Conservation (phyloP, 2,329 filamentous ascomycete species). For the Chaetomium sp. region DNA sequence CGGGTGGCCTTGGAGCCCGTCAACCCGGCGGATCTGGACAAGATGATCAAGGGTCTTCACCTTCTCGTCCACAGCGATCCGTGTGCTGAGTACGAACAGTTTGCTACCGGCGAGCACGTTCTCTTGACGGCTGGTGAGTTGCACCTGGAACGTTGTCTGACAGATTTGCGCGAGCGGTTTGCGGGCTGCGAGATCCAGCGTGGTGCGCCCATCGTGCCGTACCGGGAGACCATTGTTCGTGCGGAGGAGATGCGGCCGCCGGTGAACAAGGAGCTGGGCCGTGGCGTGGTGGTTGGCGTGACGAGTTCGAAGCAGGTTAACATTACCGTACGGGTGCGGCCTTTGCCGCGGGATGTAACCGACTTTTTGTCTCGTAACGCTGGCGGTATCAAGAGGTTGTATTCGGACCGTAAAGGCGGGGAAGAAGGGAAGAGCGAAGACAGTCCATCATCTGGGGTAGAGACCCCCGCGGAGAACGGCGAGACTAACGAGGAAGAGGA, state of each 20-base stretch:
- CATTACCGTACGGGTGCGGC: constrained; percentile 68
- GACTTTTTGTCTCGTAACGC: constrained; percentile 79
- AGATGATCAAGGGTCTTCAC: constrained; percentile 84
- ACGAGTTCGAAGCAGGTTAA: constrained; percentile 84
- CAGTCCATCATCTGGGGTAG: not conserved
- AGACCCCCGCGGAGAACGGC: constrained; percentile 19
- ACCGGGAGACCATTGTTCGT: constrained; percentile 82
- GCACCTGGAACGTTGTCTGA: constrained; percentile 88
- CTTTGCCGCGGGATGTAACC: constrained; percentile 70
- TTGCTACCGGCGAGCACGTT: constrained; percentile 90
- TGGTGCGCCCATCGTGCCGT: constrained; percentile 90
- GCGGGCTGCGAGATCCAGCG: constrained; percentile 92
- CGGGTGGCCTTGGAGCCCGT: constrained; percentile 91
- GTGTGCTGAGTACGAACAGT: constrained; percentile 90
- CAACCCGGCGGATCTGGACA: constrained; percentile 83
- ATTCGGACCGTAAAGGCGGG: constrained; percentile 59
- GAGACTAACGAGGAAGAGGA: constrained; percentile 27
- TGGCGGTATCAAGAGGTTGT: constrained; percentile 70
- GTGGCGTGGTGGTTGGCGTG: constrained; percentile 68
- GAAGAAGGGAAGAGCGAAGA: constrained; percentile 27
- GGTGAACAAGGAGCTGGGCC: constrained; percentile 75
- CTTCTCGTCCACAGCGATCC: constrained; percentile 91
- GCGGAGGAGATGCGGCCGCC: constrained; percentile 89
- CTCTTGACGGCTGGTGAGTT: constrained; percentile 89
- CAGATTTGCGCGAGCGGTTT: constrained; percentile 87